Percentiles rank a stretch among this genome's conserved stretches.
Evolutionary conservation across 2,329 filamentous ascomycete genomes (phyloP).

Genomic region (Fulvia fulva): DNA sequence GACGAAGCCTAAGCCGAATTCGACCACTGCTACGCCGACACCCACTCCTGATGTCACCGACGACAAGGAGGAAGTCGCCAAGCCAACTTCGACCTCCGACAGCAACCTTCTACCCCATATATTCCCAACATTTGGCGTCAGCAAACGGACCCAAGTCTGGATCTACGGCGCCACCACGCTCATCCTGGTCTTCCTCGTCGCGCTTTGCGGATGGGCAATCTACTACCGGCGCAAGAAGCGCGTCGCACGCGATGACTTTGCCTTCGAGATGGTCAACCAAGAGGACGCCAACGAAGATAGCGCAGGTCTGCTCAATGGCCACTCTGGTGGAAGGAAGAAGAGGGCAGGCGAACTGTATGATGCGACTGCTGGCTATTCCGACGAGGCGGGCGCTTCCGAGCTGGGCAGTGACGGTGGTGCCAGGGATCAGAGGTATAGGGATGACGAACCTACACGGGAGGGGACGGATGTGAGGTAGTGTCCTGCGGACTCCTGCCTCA

Average conservation of each 20-base stretch:
- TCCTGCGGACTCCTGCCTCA: too few relatives aligned
- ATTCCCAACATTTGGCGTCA: conserved; percentile 86
- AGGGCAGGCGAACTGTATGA: conserved; percentile 91
- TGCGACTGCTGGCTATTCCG: conserved; percentile 90
- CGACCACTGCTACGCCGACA: conserved; percentile 34
- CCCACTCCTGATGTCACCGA: conserved; percentile 27
- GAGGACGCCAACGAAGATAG: conserved; percentile 56
- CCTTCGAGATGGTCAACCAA: conserved; percentile 88
- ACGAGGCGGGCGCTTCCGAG: conserved; percentile 47
- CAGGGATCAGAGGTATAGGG: conserved; percentile 22
- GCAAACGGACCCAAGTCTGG: conserved; percentile 84
- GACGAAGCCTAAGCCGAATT: conserved; percentile 46
- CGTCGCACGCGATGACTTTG: conserved; percentile 70
- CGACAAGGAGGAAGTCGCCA: conserved; percentile 23
- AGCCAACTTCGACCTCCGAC: conserved; percentile 26
- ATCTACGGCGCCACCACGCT: conserved; percentile 84
- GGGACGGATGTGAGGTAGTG: conserved; percentile 9
- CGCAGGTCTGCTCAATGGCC: conserved; percentile 24
- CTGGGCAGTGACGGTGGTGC: conserved; percentile 23
- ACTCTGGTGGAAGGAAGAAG: conserved; percentile 46
- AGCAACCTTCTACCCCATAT: conserved; percentile 70
- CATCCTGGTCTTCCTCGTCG: conserved; percentile 77
- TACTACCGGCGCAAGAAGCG: conserved; percentile 68
- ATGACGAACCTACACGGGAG: too few relatives aligned
- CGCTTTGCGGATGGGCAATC: conserved; percentile 71